Conservation (phyloP, 2,329 filamentous ascomycete species). For the Torrubiellomyces zombiae region DNA sequence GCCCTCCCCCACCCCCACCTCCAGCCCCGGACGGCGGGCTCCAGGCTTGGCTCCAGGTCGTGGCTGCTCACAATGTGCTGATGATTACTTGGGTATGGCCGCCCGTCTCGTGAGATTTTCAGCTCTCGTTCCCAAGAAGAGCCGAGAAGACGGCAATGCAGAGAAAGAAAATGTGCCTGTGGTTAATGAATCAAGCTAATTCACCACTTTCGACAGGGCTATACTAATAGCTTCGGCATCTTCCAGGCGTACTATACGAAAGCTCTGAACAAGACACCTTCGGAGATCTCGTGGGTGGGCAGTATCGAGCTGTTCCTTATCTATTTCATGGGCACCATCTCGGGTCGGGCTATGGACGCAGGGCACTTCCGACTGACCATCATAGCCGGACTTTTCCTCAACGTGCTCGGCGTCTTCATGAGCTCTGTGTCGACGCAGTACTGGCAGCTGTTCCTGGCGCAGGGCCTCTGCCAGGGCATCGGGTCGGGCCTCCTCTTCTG, state of each 20-base stretch:
- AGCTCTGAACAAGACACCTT: slow-evolving; percentile 14
- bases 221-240: slow-evolving; percentile 21
- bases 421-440: slow-evolving; percentile 25
- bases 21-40: slow-evolving; percentile 21
- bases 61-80: slow-evolving; percentile 19
- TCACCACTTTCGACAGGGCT: too few relatives aligned
- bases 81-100: slow-evolving; percentile 22
- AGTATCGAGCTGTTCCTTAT: slow-evolving; percentile 28
- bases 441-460: slow-evolving; percentile 31
- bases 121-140: too few relatives aligned
- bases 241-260: slow-evolving; percentile 22
- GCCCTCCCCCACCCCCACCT: too few relatives aligned
- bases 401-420: slow-evolving; percentile 27
- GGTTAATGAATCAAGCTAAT: too few relatives aligned
- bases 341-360: slow-evolving; percentile 24
- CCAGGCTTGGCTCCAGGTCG: slow-evolving; percentile 20
- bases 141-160: too few relatives aligned
- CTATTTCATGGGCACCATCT: slow-evolving; percentile 22
- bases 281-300: slow-evolving; percentile 31
- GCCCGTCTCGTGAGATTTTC: too few relatives aligned
- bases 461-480: slow-evolving; percentile 40
- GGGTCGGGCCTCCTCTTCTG: slow-evolving; percentile 38
- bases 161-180: too few relatives aligned
- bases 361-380: slow-evolving; percentile 21
- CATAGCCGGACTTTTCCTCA: slow-evolving; percentile 20